phyloP scores from a whole-genome alignment of 495 filamentous ascomycete species.

The Penicillium ucsense region DNA sequence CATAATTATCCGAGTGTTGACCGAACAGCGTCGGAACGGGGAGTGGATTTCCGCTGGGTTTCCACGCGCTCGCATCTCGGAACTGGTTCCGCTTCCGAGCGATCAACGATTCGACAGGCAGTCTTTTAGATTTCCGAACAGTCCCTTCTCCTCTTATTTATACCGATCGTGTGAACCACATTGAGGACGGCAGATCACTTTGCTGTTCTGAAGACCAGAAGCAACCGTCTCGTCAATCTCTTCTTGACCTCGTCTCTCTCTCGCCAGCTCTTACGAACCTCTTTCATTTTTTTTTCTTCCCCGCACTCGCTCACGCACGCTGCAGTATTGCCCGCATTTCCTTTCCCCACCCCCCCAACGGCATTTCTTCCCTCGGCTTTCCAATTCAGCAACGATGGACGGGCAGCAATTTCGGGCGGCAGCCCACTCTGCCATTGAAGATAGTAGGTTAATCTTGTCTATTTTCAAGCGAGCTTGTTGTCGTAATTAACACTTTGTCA shows the following conservation, averaged over 20 bases:
- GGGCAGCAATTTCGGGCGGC: slow-evolving; percentile 72
- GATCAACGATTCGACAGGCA: neutral
- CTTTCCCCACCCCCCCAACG: neutral
- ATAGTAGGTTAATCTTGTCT: slow-evolving; percentile 47
- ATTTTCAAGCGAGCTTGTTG: too few species aligned
- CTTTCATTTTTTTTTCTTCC: neutral
- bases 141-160: neutral
- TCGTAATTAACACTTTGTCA: neutral
- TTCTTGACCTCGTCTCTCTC: neutral
- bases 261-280: neutral
- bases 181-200: neutral
- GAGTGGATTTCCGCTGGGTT: too few species aligned
- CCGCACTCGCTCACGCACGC: neutral
- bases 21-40: too few species aligned
- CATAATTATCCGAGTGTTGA: too few species aligned
- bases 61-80: neutral
- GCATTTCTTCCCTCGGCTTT: neutral
- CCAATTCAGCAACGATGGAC: slow-evolving; percentile 49
- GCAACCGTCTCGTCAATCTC: too few species aligned
- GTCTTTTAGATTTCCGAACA: neutral
- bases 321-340: neutral
- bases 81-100: slow-evolving; percentile 1
- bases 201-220: neutral
- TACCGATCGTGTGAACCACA: neutral
- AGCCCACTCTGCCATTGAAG: slow-evolving; percentile 72